phyloP scores from a whole-genome alignment of 163 green algal species.

The Coccomyxa subellipsoidea region DNA sequence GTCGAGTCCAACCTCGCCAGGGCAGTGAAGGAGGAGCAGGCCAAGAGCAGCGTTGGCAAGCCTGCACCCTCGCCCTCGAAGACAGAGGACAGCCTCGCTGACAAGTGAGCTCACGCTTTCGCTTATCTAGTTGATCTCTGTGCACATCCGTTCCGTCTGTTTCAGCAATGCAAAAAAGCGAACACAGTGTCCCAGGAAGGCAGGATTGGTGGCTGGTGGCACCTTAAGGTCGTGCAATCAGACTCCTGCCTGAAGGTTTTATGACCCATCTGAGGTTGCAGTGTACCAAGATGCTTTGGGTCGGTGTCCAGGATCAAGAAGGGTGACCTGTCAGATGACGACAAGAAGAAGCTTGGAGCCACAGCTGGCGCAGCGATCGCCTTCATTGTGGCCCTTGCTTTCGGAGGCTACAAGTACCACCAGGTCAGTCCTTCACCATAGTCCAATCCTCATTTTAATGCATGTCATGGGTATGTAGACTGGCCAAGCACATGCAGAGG shows the following conservation, averaged over 20 bases:
- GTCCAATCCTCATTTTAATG: background rate
- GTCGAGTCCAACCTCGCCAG: constrained; percentile 1
- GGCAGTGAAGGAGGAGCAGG: constrained; percentile 6
- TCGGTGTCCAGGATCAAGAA: constrained; percentile 13
- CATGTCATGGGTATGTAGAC: too few species aligned
- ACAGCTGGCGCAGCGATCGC: constrained; percentile 18
- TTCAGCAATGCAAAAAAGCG: too few species aligned
- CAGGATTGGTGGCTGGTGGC: background rate
- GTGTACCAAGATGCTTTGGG: background rate
- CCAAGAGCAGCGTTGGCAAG: background rate
- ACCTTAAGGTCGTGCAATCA: background rate
- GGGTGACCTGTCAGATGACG: constrained; percentile 5
- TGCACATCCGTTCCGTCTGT: too few species aligned
- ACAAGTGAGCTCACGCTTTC: background rate
- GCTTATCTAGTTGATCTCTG: too few species aligned
- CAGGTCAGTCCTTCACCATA: background rate
- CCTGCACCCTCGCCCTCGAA: constrained; percentile 1
- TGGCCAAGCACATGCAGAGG: too few species aligned
- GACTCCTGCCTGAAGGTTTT: background rate
- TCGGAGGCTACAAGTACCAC: constrained; percentile 17
- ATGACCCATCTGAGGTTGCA: too few species aligned
- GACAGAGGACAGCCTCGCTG: background rate
- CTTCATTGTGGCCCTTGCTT: constrained; percentile 1
- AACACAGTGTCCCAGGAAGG: background rate
- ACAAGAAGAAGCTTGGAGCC: constrained; percentile 21